These are phyloP conservation scores for Haplosporangium sp. DNA, from an alignment of 371 early-diverging fungal genomes.

Conservation along the genomic window DNA sequence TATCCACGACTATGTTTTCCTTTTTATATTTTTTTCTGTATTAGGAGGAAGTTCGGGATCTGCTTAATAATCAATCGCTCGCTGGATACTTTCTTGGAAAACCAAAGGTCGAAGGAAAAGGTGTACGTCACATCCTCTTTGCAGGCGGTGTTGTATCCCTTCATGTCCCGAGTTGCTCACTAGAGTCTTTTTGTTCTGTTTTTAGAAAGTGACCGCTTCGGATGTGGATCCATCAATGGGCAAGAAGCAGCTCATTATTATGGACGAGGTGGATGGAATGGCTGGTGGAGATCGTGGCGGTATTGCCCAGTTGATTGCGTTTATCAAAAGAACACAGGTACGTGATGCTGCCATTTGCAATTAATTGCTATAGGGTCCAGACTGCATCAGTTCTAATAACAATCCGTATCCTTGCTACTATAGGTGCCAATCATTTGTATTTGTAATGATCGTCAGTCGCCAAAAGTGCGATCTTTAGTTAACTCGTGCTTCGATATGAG, in stretches of 20 bases:
- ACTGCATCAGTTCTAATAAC: too few species aligned
- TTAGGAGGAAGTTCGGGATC: conserved; percentile 60
- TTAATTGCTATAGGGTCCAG: too few species aligned
- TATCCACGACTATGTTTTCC: background rate
- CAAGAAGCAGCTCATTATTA: conserved; percentile 85
- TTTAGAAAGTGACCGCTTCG: conserved; percentile 28
- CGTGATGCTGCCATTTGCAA: background rate
- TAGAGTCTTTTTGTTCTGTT: background rate
- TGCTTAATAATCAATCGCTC: conserved; percentile 59
- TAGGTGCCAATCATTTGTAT: conserved; percentile 99
- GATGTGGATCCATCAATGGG: conserved; percentile 36
- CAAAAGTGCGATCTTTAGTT: conserved; percentile 92
- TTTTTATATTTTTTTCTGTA: background rate
- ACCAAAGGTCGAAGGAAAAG: conserved; percentile 21
- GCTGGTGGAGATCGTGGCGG: conserved; percentile 99
- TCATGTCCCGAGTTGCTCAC: too few species aligned
- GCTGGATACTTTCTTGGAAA: conserved; percentile 59
- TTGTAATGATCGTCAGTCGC: conserved; percentile 95
- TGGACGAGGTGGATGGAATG: conserved; percentile 99
- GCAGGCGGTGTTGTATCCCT: too few species aligned
- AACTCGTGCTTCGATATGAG: conserved; percentile 91
- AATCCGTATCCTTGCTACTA: background rate
- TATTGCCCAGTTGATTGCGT: conserved; percentile 85
- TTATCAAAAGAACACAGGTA: conserved; percentile 93
- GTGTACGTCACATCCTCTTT: conserved; percentile 34